Evolutionary conservation across 352 stramenopile genomes (phyloP), one percentile per base, ranked within the genome.

Genomic region (Globisporangium parvum): DNA sequence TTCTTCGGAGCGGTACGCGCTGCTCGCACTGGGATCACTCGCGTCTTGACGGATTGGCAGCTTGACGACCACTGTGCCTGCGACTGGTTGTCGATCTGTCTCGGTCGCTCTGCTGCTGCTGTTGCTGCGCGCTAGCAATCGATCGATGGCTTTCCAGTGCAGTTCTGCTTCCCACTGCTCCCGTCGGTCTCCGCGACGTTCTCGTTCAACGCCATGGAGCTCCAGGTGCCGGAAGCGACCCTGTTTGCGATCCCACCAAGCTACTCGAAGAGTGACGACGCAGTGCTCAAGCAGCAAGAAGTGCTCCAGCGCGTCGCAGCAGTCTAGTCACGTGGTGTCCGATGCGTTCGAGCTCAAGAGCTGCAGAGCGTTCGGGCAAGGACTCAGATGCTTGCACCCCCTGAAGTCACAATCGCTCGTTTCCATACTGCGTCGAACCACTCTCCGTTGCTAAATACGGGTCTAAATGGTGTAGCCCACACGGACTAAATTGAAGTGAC

Each of bases 91-190:
- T 44, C 39, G 39, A 44, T 50, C 12, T 15, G 10, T 8, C 12
- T 50, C 12, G 5, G 10, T 8, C 12, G 0, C 1, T 31, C 3
- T 24, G 20, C 6, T 24, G 24, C 3, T 23, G 26, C 31, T 14
- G 10, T n/a, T 3, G n/a, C 21, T 20, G 10, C 42, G 17, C 44
- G 21, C 3, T 48, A 88, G 75, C 55, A 66, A 23, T 51, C 75
- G 23, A 70, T 62, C 11, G 66, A 80, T 8, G 78, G 74, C n/a
- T 88, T 87, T 42, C 78, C 78, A 11, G 76, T 88, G 17, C 74
- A 88, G 57, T 88, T 87, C 60, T 78, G 72, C 64, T 82, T 88
- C 35, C 78, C 78, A 4, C 46, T 88, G n/a, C 56, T 87, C 42
- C 75, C 75, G 2, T 87, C 78, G 4, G 60, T 87, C 39, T 80